Evolutionary conservation across 345 rosid species (phyloP), one percentile per base, ranked within the genome.

Genomic region (Aegle marmelos): DNA sequence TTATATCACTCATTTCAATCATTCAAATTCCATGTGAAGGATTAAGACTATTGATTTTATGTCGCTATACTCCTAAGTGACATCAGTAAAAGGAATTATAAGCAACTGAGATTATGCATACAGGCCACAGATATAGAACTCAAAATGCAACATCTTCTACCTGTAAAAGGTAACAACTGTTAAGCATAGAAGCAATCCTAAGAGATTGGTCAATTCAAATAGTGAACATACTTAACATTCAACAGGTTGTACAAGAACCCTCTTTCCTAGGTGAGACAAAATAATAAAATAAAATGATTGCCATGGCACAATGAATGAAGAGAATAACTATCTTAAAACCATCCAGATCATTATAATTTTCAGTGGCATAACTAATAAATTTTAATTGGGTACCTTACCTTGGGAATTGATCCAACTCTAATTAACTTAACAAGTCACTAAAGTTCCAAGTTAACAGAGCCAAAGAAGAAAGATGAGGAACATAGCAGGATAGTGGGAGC

Each of bases 401-500:
- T 27, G 30, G 22, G 60, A 48, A 17, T 30, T 48, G 39, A 14
- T n/a, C 28, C n/a, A 9, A 37, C 45, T 28, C 59, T 22, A 45
- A 6, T 50, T 16, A 50, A 50, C 54, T 50, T 50, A 53, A 33
- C 6, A 16, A 45, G 59, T 45, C 66, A 39, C 48, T 21, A 17
- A 70, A 77, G 60, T 69, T 45, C 39, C 48, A 37, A 61, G 59
- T 62, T 39, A 36, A 65, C 14, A 68, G 25, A 27, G 16, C 50
- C 21, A 25, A 53, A 68, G 50, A 25, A 33, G 9, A 37, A n/a
- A 14, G 28, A 34, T 70, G 9, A 70, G 24, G 30, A 67, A 50
- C 66, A 72, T 54, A 11, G 66, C 58, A 74, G 59, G 77, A 73
- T 54, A 62, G 73, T 24, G 59, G 30, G 50, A 81, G 64, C 13